Conservation (phyloP, 768 basidiomycete species). For the Thelephora ganbajun region DNA sequence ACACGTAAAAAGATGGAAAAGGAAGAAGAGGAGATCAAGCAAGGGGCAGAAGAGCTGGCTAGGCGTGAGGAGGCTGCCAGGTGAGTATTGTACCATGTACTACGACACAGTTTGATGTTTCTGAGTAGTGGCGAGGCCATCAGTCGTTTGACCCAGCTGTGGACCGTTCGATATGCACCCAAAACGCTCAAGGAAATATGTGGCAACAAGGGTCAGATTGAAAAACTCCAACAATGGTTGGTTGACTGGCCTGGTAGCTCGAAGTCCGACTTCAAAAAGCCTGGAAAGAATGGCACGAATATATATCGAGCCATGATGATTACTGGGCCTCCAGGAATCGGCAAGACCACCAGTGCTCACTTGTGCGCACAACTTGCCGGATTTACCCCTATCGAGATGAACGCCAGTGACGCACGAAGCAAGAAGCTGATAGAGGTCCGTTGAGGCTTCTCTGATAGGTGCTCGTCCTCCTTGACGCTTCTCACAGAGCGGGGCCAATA, state of each 20-base stretch:
- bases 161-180: constrained; percentile 95
- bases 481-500: constrained; percentile 70
- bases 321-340: constrained; percentile 91
- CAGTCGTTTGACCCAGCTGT: constrained; percentile 55
- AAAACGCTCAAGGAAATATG: constrained; percentile 80
- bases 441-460: not conserved
- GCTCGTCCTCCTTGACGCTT: not conserved
- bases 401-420: constrained; percentile 90
- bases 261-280: constrained; percentile 79
- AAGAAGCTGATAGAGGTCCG: constrained; percentile 92
- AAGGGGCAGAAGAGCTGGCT: constrained; percentile 69
- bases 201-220: constrained; percentile 86
- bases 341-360: constrained; percentile 95
- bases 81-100: not conserved
- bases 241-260: constrained; percentile 69
- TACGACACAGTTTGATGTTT: not conserved
- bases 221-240: constrained; percentile 82
- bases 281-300: constrained; percentile 84
- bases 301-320: constrained; percentile 78
- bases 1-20: constrained; percentile 68
- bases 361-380: constrained; percentile 83
- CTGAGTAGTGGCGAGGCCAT: constrained; percentile 18
- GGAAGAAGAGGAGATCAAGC: constrained; percentile 62
- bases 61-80: constrained; percentile 38
- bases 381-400: constrained; percentile 87